Conservation (phyloP, 1,284 basidiomycete genomes). For the Ganoderma sinense region DNA sequence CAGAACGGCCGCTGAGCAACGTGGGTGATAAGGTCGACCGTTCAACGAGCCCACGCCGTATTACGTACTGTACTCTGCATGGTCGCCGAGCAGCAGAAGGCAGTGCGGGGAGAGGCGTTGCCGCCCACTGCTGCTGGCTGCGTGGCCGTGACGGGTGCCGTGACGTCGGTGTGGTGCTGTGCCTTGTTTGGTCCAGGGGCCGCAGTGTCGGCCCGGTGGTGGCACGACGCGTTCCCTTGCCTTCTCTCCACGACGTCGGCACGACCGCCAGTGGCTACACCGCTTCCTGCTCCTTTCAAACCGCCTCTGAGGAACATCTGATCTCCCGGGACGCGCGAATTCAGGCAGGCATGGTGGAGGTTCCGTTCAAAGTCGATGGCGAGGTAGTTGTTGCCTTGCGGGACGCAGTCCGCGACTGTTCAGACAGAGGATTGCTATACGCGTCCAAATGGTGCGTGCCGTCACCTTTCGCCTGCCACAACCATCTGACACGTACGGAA, state of each 20-base stretch:
- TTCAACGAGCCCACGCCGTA: neutral
- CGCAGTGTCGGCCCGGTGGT: conserved; percentile 5
- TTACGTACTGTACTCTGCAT: neutral
- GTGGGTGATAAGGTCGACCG: neutral
- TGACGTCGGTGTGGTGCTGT: conserved; percentile 1
- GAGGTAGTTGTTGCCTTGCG: conserved; percentile 55
- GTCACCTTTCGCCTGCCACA: conserved; percentile 12
- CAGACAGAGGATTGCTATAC: conserved; percentile 43
- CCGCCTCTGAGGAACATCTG: too few species aligned
- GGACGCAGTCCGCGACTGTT: conserved; percentile 58
- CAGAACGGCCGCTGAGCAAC: neutral
- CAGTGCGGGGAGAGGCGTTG: neutral
- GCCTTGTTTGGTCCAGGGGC: neutral
- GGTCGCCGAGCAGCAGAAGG: neutral
- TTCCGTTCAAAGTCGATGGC: conserved; percentile 33
- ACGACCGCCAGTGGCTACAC: neutral
- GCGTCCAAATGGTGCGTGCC: conserved; percentile 76
- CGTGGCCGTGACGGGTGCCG: neutral
- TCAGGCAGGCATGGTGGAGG: conserved; percentile 16
- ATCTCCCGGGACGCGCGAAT: neutral
- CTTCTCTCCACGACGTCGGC: neutral
- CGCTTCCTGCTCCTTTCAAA: neutral
- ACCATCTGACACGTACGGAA: conserved; percentile 24
- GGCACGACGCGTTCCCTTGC: neutral
- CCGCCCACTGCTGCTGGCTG: neutral